Evolutionary conservation across 352 stramenopile species (phyloP).

Genomic region (Globisporangium cederbergense): DNA sequence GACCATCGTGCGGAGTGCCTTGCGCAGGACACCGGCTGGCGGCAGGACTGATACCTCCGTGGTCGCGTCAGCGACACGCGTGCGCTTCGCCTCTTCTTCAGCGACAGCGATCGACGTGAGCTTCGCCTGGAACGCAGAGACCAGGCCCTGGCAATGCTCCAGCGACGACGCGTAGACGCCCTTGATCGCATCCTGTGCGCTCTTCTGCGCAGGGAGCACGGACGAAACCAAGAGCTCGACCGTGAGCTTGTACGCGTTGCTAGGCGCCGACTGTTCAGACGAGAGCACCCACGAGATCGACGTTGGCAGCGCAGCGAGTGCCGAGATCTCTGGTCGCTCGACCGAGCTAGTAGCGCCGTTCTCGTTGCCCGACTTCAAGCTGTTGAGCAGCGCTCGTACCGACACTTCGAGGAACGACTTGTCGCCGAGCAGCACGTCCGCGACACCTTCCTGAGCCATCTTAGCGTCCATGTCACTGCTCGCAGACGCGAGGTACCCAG

Average conservation of each 20-base stretch:
- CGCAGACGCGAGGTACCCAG: slow-evolving; percentile 49
- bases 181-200: slow-evolving; percentile 37
- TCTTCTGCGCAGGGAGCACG: slow-evolving; percentile 48
- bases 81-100: slow-evolving; percentile 29
- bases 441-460: slow-evolving; percentile 52
- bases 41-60: slow-evolving; percentile 29
- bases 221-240: slow-evolving; percentile 58
- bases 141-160: slow-evolving; percentile 47
- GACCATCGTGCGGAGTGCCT: slow-evolving; percentile 55
- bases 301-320: slow-evolving; percentile 40
- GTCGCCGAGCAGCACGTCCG: slow-evolving; percentile 36
- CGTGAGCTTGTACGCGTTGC: slow-evolving; percentile 46
- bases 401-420: slow-evolving; percentile 52
- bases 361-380: slow-evolving; percentile 17
- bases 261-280: slow-evolving; percentile 50
- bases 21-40: slow-evolving; percentile 52
- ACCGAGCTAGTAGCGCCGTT: slow-evolving; percentile 17
- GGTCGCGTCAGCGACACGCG: slow-evolving; percentile 22
- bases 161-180: slow-evolving; percentile 56
- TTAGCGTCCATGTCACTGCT: slow-evolving; percentile 56
- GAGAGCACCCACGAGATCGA: slow-evolving; percentile 69
- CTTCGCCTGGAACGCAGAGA: slow-evolving; percentile 59
- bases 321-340: slow-evolving; percentile 58
- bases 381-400: slow-evolving; percentile 35
- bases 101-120: slow-evolving; percentile 32